Percentiles rank a stretch among this genome's conserved stretches.
Evolutionary conservation across 495 filamentous ascomycete genomes (phyloP).

Genomic region (Neurospora sp.): DNA sequence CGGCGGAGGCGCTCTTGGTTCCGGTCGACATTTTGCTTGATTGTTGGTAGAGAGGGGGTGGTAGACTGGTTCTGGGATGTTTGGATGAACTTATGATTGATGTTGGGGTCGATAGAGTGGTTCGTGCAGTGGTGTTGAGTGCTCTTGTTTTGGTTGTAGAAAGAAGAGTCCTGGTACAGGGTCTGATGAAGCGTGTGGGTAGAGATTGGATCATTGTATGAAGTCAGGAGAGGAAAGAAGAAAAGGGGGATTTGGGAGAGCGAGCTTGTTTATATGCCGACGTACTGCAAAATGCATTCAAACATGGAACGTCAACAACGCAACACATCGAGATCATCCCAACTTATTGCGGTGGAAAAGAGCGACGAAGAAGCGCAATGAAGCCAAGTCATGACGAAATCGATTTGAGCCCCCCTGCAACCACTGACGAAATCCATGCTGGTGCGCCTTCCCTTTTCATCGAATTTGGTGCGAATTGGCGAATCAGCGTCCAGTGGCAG

Average conservation of each 20-base stretch:
- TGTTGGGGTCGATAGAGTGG: not conserved
- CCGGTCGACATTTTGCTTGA: constrained; percentile 33
- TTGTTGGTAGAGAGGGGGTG: not conserved
- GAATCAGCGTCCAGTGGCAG: not conserved
- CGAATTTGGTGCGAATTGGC: not conserved
- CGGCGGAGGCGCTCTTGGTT: constrained; percentile 22
- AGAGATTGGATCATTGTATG: not conserved
- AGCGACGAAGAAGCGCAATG: not conserved
- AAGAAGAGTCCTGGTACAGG: not conserved
- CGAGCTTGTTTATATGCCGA: not conserved
- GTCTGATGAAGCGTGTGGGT: not conserved
- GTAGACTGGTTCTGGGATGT: not conserved
- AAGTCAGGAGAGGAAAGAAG: not conserved
- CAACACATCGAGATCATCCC: not conserved
- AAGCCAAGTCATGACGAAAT: not conserved
- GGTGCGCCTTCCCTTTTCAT: not conserved
- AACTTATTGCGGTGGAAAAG: not conserved
- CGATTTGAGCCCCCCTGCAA: not conserved
- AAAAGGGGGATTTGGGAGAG: not conserved
- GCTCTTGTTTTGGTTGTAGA: not conserved
- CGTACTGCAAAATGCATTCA: not conserved
- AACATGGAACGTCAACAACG: not conserved
- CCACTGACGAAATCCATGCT: not conserved
- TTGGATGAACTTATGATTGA: not conserved
- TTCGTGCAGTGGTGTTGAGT: not conserved